phyloP scores from a whole-genome alignment of 148 eudicot species.

The Amaranthus hypochondriacus region DNA sequence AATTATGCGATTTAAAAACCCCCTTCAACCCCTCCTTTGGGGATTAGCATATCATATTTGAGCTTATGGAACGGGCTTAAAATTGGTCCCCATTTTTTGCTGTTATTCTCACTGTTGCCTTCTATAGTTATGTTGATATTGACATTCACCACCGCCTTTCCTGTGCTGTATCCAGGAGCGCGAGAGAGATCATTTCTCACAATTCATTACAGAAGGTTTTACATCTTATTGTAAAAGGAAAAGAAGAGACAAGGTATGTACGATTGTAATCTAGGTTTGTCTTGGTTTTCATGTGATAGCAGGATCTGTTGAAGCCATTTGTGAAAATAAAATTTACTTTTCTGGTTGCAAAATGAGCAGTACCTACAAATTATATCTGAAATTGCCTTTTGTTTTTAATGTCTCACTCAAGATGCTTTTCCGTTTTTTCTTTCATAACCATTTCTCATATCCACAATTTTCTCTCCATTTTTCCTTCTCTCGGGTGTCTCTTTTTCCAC shows the following conservation, averaged over 20 bases:
- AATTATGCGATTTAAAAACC: not conserved
- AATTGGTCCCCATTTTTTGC: not conserved
- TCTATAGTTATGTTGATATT: not conserved
- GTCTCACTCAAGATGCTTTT: not conserved
- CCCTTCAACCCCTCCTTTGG: not conserved
- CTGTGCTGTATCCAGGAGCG: slow-evolving; percentile 58
- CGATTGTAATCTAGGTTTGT: not conserved
- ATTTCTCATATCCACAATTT: not conserved
- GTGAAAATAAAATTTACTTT: not conserved
- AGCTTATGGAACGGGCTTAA: not conserved
- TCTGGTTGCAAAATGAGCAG: not conserved
- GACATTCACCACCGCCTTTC: not conserved
- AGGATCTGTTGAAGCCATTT: not conserved
- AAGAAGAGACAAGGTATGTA: slow-evolving; percentile 80
- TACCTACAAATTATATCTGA: not conserved
- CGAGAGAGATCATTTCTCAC: slow-evolving; percentile 94
- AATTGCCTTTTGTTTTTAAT: not conserved
- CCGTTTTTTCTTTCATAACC: not conserved
- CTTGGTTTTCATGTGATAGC: not conserved
- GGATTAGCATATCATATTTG: not conserved
- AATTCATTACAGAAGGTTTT: slow-evolving; percentile 95
- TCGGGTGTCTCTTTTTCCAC: not conserved
- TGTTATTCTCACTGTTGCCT: not conserved
- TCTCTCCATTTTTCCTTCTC: not conserved
- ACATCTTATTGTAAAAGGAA: slow-evolving; percentile 95